Evolutionary conservation across 495 filamentous ascomycete genomes (phyloP), one percentile per base, ranked within the genome.

Genomic region (Lasiosphaeriaceae sp.): DNA sequence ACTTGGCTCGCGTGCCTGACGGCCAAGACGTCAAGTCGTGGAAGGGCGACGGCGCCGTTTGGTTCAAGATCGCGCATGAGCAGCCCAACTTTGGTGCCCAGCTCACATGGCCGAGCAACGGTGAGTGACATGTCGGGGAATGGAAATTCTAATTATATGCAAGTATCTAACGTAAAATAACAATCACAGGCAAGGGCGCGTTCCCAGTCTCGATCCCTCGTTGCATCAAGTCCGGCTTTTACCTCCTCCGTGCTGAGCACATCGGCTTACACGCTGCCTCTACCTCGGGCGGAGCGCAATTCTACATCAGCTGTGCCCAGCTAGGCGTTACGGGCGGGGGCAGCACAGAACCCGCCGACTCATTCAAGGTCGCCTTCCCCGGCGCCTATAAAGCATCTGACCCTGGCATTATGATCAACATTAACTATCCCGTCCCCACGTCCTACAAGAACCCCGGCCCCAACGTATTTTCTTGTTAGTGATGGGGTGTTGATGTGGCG

Each of bases 161-260:
- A 22, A 23, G 7, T 52, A 1, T 48, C 35, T 19, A 37, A 24
- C 21, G 3, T 11, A 21, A 26, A 45, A 2, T n/a, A 2, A 35
- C 2, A 26, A 20, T 50, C 6, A 54, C 41, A 73, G 74, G 69
- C 59, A 72, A 76, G 56, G 37, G 54, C 21, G 56, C 69, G 21
- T 67, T 70, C 57, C 16, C 55, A 12, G 64, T 66, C 34, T 76
- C 64, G 51, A 78, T 83, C 52, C 81, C 80, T 0, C 58, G 60
- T 9, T 75, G 73, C 56, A 74, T 82, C 50, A 69, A 73, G 2
- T 56, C 75, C 0, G 83, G 82, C 31, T 69, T 80, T 57, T 86
- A 86, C 55, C 79, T 87, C 17, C 66, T 85, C 34, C 77, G 83
- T 23, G 79, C 77, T 16, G 84, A 86, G 68, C 80, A 83, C 55